A percentile compares a stretch with the other conserved stretches of the same genome.
phyloP scores from a whole-genome alignment of 345 rosid genomes.

The Acer saccharum region DNA sequence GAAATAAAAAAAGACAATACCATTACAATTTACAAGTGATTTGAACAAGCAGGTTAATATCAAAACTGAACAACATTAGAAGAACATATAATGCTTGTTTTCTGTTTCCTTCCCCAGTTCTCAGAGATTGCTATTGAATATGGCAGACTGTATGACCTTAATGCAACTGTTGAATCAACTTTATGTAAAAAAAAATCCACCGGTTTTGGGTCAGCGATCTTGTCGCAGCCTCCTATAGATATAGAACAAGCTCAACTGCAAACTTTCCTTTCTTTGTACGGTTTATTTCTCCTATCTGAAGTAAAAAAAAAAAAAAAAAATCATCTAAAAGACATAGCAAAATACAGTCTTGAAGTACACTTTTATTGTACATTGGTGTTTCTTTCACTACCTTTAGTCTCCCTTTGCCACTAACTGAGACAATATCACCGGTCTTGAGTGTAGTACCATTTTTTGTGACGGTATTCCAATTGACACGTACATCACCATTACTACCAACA shows the following conservation, averaged over 20 bases:
- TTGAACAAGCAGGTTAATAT: background rate
- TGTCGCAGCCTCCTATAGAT: slow-evolving; percentile 36
- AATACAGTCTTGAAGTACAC: background rate
- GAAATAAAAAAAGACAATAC: too few species aligned
- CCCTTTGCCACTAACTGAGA: slow-evolving; percentile 91
- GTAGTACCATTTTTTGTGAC: slow-evolving; percentile 72
- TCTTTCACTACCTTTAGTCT: slow-evolving; percentile 59
- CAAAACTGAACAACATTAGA: background rate
- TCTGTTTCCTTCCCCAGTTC: too few species aligned
- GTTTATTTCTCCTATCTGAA: slow-evolving; percentile 78
- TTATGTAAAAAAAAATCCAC: background rate
- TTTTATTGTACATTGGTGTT: background rate
- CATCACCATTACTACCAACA: slow-evolving; percentile 74
- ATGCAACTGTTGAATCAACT: background rate
- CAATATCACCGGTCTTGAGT: slow-evolving; percentile 76
- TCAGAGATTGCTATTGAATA: background rate
- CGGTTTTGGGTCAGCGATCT: background rate
- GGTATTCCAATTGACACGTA: slow-evolving; percentile 82
- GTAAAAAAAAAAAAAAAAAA: background rate
- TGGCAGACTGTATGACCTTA: background rate
- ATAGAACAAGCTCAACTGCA: slow-evolving; percentile 75
- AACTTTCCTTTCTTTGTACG: slow-evolving; percentile 80
- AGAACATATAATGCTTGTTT: too few species aligned
- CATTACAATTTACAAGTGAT: too few species aligned
- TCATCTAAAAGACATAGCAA: slow-evolving; percentile 9